Evolutionary conservation across 2,329 filamentous ascomycete species (phyloP).

Genomic region (Bretziella fagacearum): DNA sequence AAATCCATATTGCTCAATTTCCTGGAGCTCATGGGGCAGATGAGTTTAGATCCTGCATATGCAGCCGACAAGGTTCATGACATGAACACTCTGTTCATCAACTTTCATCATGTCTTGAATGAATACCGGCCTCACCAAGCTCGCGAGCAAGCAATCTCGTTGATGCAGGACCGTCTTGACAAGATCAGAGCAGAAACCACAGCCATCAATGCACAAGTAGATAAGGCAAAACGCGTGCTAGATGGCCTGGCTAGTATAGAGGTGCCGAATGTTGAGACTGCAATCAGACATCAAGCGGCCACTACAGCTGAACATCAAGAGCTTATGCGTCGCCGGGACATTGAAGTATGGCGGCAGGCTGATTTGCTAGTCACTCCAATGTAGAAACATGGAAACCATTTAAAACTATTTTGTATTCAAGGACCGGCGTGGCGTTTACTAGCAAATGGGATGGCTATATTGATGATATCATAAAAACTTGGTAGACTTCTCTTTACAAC

Average conservation of each 20-base stretch:
- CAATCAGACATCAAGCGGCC: neutral
- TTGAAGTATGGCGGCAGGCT: slow-evolving; percentile 6
- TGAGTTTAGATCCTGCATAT: slow-evolving; percentile 47
- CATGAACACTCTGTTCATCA: slow-evolving; percentile 67
- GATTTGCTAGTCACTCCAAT: neutral
- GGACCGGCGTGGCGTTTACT: too few species aligned
- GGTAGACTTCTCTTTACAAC: neutral
- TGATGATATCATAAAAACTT: neutral
- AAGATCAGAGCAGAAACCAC: slow-evolving; percentile 56
- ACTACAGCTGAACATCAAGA: neutral
- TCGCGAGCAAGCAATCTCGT: slow-evolving; percentile 65
- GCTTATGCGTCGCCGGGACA: neutral
- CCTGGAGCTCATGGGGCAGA: slow-evolving; percentile 60
- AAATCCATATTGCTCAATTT: slow-evolving; percentile 82
- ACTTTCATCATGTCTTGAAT: slow-evolving; percentile 86
- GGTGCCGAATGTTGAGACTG: slow-evolving; percentile 13
- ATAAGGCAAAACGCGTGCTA: slow-evolving; percentile 57
- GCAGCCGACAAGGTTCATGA: slow-evolving; percentile 59
- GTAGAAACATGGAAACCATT: too few species aligned
- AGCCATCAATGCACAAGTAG: slow-evolving; percentile 46
- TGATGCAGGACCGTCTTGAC: slow-evolving; percentile 75
- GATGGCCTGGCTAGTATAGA: slow-evolving; percentile 45
- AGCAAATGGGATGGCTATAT: too few species aligned
- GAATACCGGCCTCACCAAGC: slow-evolving; percentile 90
- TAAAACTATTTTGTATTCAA: too few species aligned